Base-by-base conservation (phyloP, 805 yeast genomes). In the Sungouiozyma ichnusensis region DNA sequence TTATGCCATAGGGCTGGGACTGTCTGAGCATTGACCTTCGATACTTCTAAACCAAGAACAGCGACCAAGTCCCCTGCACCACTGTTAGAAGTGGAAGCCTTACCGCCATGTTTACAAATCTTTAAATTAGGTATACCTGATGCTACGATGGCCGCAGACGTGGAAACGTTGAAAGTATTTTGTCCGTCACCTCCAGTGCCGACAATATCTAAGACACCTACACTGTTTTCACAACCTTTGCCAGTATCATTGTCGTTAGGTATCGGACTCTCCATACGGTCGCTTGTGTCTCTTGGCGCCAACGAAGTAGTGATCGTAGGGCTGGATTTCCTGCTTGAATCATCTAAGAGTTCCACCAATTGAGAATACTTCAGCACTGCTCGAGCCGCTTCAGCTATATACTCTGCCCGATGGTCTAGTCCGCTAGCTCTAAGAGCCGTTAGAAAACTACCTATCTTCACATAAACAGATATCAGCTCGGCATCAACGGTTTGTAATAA, bases 141-240 rank as follows among this genome's bases (percentile, higher is more conserved):
- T 0, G 87, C 92, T 2, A 92, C 87, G 38, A 92, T 86, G 1
- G 97, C 97, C 1, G 96, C 71, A 2, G 97, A 85, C 0, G 98
- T 92, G 14, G 94, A 82, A 2, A 92, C 98, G 53, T 92, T 92
- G 67, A 92, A 92, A 0, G 99, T 92, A 58, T 92, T 82, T 57
- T 92, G 95, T 2, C 96, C 96, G 58, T 92, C 99, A 14, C 99
- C 99, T 20, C 99, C 99, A 0, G 99, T 92, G 1, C 99, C 99
- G 4, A 92, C 99, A 24, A 92, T 85, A 60, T 92, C 99, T 19
- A 58, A 44, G 8, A 52, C n/a, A n/a, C n/a, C 33, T 2, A 41
- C 40, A 7, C 16, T 31, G 15, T 15, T n/a, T 47, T 35, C 14
- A 16, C 24, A 11, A 17, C 15, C n/a, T 7, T 20, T 34, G 14